phyloP scores from a whole-genome alignment of 1,284 basidiomycete species.

The Polyporus tsugae region DNA sequence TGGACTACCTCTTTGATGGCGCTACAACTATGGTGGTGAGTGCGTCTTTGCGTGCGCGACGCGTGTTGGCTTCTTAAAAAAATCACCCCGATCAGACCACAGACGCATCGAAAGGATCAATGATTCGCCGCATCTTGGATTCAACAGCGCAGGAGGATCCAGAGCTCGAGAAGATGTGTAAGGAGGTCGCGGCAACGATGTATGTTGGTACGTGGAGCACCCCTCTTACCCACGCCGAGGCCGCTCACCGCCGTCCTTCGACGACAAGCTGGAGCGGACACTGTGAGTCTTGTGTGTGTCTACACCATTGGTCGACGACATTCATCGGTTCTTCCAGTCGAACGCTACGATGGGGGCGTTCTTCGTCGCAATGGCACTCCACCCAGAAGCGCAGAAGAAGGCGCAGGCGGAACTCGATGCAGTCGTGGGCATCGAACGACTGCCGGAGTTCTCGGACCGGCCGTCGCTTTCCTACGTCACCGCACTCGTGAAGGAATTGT shows the following conservation, averaged over 20 bases:
- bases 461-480: constrained; percentile 40
- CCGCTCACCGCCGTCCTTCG: not conserved
- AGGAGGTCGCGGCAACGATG: constrained; percentile 21
- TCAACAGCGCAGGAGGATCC: constrained; percentile 13
- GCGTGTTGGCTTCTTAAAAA: too few species aligned
- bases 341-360: constrained; percentile 30
- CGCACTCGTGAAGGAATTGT: constrained; percentile 43
- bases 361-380: constrained; percentile 41
- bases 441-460: constrained; percentile 43
- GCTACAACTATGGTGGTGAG: constrained; percentile 23
- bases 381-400: constrained; percentile 40
- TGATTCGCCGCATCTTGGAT: constrained; percentile 14
- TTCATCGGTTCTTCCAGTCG: constrained; percentile 15
- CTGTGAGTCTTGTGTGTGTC: constrained; percentile 14
- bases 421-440: constrained; percentile 38
- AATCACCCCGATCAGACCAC: not conserved
- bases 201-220: constrained; percentile 25
- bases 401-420: constrained; percentile 45
- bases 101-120: constrained; percentile 12
- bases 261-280: constrained; percentile 24
- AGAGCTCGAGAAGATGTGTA: not conserved
- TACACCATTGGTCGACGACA: too few species aligned
- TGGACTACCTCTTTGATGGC: constrained; percentile 23
- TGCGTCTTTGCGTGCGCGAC: not conserved
- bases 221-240: not conserved